Conservation (phyloP, 2,329 filamentous ascomycete species). For the Penicillium sp. region DNA sequence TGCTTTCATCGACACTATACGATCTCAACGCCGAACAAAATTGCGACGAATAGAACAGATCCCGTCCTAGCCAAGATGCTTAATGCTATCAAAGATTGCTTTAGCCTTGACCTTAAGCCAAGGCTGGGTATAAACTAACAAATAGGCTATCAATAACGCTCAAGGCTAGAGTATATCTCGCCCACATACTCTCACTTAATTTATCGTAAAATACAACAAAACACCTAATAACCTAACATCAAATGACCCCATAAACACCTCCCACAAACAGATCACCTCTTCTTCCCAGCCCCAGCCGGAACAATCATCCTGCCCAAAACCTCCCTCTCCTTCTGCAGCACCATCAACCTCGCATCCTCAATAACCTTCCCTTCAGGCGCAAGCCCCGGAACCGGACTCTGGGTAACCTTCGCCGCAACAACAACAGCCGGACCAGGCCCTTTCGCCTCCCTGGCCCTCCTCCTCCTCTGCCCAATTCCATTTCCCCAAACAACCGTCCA, state of each 20-base stretch:
- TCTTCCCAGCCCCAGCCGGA: constrained; percentile 27
- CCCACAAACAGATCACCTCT: constrained; percentile 21
- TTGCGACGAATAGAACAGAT: too few species aligned
- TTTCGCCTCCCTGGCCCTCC: constrained; percentile 37
- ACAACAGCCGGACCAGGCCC: constrained; percentile 16
- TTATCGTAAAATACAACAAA: background rate
- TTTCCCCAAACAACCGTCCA: constrained; percentile 70
- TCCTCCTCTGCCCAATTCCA: constrained; percentile 47
- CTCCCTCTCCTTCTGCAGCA: constrained; percentile 67
- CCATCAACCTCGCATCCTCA: constrained; percentile 63
- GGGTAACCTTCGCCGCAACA: constrained; percentile 16
- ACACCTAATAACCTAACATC: background rate
- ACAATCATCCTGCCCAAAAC: constrained; percentile 64
- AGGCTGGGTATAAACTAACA: background rate
- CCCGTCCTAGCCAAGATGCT: too few species aligned
- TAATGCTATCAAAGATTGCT: too few species aligned
- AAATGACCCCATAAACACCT: background rate
- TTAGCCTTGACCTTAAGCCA: too few species aligned
- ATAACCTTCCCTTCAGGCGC: constrained; percentile 59
- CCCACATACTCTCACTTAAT: background rate
- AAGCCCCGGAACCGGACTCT: constrained; percentile 15
- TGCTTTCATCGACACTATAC: background rate
- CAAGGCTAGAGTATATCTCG: background rate
- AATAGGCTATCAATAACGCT: background rate
- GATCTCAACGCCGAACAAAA: too few species aligned